These are phyloP conservation scores for Hericium erinaceus DNA, from an alignment of 768 basidiomycete species.

Conservation along the genomic window DNA sequence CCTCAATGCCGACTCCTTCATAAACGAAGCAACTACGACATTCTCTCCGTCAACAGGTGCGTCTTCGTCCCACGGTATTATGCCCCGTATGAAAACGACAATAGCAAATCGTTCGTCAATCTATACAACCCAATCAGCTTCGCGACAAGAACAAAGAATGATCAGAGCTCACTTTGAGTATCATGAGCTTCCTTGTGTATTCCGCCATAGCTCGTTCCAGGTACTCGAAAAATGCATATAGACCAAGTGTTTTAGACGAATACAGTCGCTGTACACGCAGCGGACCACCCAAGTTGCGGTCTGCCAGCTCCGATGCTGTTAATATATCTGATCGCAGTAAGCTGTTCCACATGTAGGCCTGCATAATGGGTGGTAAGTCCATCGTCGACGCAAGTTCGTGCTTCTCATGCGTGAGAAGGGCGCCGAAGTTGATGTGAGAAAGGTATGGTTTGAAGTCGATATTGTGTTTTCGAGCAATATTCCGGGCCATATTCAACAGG, in stretches of 20 bases:
- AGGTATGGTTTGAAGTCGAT: conserved; percentile 39
- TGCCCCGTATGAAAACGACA: conserved; percentile 55
- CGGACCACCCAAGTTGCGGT: conserved; percentile 40
- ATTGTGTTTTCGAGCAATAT: conserved; percentile 33
- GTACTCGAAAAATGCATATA: conserved; percentile 53
- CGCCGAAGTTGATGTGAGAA: conserved; percentile 46
- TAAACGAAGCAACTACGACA: conserved; percentile 1
- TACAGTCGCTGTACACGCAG: conserved; percentile 53
- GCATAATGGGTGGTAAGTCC: conserved; percentile 27
- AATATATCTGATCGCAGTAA: conserved; percentile 53
- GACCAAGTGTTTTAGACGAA: conserved; percentile 42
- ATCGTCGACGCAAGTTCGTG: conserved; percentile 38
- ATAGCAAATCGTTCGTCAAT: conserved; percentile 53
- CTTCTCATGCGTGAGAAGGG: conserved; percentile 44
- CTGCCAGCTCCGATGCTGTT: conserved; percentile 38
- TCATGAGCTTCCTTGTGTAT: conserved; percentile 47
- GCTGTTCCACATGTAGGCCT: conserved; percentile 55
- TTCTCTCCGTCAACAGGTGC: conserved; percentile 7
- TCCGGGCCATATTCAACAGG: conserved; percentile 40
- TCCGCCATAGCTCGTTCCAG: conserved; percentile 45
- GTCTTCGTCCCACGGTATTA: conserved; percentile 35
- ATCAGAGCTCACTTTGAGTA: conserved; percentile 39
- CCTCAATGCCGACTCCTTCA: conserved; percentile 2
- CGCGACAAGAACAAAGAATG: too few species aligned
- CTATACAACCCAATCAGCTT: conserved; percentile 21